These are phyloP conservation scores for Casaregolazyma lundiana DNA, from an alignment of 1,139 yeast species.

Conservation along the genomic window DNA sequence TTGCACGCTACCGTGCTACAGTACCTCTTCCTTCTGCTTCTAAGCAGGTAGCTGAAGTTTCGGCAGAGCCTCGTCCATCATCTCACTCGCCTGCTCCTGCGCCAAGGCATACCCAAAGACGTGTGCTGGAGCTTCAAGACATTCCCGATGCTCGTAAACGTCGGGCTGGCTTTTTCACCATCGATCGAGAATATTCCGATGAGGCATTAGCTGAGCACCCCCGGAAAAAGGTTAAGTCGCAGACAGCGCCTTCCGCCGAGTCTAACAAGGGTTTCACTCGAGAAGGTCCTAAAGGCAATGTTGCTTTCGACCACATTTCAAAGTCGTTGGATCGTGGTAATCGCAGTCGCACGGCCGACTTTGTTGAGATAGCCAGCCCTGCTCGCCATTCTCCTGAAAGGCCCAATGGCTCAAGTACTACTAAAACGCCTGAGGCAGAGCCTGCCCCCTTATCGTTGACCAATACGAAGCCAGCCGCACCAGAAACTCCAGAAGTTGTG, in stretches of 20 bases:
- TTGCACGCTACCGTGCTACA: not conserved
- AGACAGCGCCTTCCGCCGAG: not conserved
- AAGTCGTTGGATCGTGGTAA: not conserved
- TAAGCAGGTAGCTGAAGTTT: not conserved
- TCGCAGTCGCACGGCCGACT: not conserved
- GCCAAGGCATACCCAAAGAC: not conserved
- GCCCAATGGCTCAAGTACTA: not conserved
- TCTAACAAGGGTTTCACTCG: not conserved
- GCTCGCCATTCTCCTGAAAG: not conserved
- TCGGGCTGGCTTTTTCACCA: conserved; percentile 30
- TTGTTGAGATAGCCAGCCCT: not conserved
- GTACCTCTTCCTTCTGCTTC: not conserved
- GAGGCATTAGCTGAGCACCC: conserved; percentile 19
- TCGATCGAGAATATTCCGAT: conserved; percentile 26
- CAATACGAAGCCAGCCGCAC: not conserved
- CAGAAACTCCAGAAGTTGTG: too few species aligned
- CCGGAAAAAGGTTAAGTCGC: conserved; percentile 5
- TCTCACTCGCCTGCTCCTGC: not conserved
- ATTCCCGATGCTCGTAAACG: conserved; percentile 25
- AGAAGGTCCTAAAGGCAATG: not conserved
- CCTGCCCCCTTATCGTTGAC: not conserved
- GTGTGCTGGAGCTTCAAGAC: conserved; percentile 6
- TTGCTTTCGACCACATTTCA: not conserved
- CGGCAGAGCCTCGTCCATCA: not conserved
- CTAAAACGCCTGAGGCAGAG: not conserved